These are phyloP conservation scores for Aspergillus clavatus DNA, from an alignment of 2,329 filamentous ascomycete genomes.

Conservation along the genomic window DNA sequence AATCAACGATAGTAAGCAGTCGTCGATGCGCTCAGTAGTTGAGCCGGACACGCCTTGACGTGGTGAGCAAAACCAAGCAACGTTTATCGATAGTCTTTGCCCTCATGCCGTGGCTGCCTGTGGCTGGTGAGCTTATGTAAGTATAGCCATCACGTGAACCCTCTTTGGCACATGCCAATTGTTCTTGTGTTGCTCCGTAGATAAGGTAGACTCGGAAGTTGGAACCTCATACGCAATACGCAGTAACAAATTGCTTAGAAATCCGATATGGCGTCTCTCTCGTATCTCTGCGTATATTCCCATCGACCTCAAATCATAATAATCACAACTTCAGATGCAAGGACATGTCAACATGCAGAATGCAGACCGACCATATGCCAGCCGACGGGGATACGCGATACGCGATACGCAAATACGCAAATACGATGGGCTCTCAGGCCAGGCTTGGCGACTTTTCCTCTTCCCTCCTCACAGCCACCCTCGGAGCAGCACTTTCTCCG, in stretches of 20 bases:
- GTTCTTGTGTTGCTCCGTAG: no score
- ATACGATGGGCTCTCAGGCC: neutral
- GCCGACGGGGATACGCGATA: no score
- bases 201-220: no score
- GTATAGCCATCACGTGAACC: neutral
- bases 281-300: no score
- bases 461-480: slow-evolving; percentile 4
- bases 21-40: no score
- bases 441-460: neutral
- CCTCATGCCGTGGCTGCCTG: slow-evolving; percentile 8
- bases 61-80: neutral
- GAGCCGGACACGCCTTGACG: neutral
- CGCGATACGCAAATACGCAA: no score
- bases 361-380: no score
- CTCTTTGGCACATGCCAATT: no score
- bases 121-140: slow-evolving; percentile 8
- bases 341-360: no score
- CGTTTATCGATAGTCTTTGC: slow-evolving; percentile 12
- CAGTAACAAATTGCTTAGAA: neutral
- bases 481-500: slow-evolving; percentile 5
- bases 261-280: no score
- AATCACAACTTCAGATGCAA: no score
- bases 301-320: no score
- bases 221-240: neutral
- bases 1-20: neutral